These are phyloP conservation scores for Pseudogymnoascus sp. DNA, from an alignment of 2,329 filamentous ascomycete genomes.

Conservation along the genomic window DNA sequence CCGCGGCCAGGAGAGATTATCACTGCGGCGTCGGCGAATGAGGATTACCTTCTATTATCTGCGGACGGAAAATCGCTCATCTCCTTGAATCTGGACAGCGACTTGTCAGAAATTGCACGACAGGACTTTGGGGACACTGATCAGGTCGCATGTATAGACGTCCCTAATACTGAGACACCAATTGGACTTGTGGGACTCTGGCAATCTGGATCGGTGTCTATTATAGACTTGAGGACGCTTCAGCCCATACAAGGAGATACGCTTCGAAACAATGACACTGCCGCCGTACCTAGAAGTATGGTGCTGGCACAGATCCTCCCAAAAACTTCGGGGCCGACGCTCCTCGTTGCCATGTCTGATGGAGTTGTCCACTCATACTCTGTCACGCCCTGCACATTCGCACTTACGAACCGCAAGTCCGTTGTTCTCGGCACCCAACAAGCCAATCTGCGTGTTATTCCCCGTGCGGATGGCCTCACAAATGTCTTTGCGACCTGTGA, in stretches of 20 bases:
- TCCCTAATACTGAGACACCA: constrained; percentile 49
- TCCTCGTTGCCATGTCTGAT: constrained; percentile 87
- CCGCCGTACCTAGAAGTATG: constrained; percentile 76
- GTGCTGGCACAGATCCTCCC: constrained; percentile 71
- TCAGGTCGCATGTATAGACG: constrained; percentile 78
- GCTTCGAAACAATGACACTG: constrained; percentile 54
- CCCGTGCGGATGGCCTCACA: constrained; percentile 54
- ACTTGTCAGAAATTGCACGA: constrained; percentile 48
- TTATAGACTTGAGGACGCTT: constrained; percentile 62
- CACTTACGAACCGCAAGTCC: constrained; percentile 66
- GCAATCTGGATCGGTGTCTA: constrained; percentile 68
- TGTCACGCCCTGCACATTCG: constrained; percentile 51
- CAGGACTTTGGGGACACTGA: constrained; percentile 57
- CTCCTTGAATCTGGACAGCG: constrained; percentile 54
- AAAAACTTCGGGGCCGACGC: constrained; percentile 50
- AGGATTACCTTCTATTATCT: constrained; percentile 61
- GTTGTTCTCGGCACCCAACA: constrained; percentile 80
- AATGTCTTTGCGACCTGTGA: constrained; percentile 92
- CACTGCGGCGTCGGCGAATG: constrained; percentile 69
- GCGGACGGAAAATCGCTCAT: constrained; percentile 65
- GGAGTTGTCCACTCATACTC: constrained; percentile 82
- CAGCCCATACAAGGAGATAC: constrained; percentile 56
- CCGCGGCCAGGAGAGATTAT: constrained; percentile 48
- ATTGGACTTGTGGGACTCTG: constrained; percentile 82
- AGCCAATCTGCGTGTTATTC: constrained; percentile 70